Evolutionary conservation across 495 filamentous ascomycete genomes (phyloP), one percentile per base, ranked within the genome.

Genomic region (Podospora conica): DNA sequence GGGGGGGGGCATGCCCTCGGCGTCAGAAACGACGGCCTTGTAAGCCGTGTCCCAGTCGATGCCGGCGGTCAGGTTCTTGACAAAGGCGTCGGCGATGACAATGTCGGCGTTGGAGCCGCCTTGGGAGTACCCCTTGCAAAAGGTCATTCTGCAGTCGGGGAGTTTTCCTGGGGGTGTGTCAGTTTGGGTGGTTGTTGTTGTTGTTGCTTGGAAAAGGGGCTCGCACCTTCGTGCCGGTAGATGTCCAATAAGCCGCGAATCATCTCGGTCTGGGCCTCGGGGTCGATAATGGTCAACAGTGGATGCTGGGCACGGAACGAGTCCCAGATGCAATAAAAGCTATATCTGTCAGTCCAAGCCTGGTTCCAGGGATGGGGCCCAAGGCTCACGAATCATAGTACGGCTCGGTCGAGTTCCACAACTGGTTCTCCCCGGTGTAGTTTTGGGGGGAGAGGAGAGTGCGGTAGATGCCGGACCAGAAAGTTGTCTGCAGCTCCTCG

Each of bases 101-200:
- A 90, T 83, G 68, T 92, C 89, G 3, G 89, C 88, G 67, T 92
- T 92, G 7, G 88, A 90, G 0, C 89, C 89, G 15, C 89, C 89
- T 69, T 91, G 89, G 4, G 88, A 89, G 65, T 75, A 87, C 8
- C 88, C 88, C 72, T 90, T 89, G 76, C 84, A 87, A 25, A 88
- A 84, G 56, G 78, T 80, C 74, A 85, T 86, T 23, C 84, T 75
- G 55, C 85, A 86, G 64, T 87, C 85, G 22, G 84, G 84, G 0
- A 87, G 76, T 55, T 83, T 85, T 0, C 84, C 81, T 77, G 71
- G 7, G 9, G 23, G 0, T 10, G 31, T 64, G 55, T 22, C 21
- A 40, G 24, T 54, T 10, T 11, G 68, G 53, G 48, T 68, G 73
- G 75, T 62, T 73, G 68, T 53, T 25, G 12, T 68, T 74, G 75